phyloP scores from a whole-genome alignment of 2,329 filamentous ascomycete genomes.

The Uncinocarpus reesii region DNA sequence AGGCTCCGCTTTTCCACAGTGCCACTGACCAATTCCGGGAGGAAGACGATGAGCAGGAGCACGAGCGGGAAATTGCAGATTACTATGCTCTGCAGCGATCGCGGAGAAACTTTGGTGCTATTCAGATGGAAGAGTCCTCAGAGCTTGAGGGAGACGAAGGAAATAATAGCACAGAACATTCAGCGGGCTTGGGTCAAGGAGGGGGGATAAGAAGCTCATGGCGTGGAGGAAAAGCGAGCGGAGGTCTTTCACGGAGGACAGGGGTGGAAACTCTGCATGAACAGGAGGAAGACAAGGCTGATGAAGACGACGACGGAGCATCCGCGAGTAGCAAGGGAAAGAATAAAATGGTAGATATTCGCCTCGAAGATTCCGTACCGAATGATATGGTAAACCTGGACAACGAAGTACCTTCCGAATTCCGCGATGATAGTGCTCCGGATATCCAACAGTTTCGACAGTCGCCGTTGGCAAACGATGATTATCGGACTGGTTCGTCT shows the following conservation, averaged over 20 bases:
- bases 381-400: slow-evolving; percentile 38
- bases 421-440: slow-evolving; percentile 41
- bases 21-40: slow-evolving; percentile 82
- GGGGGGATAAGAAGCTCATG: slow-evolving; percentile 49
- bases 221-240: slow-evolving; percentile 39
- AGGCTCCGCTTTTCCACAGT: slow-evolving; percentile 85
- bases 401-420: slow-evolving; percentile 32
- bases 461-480: slow-evolving; percentile 30
- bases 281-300: slow-evolving; percentile 29
- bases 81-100: slow-evolving; percentile 85
- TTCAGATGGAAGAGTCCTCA: slow-evolving; percentile 72
- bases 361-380: slow-evolving; percentile 57
- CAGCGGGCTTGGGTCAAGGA: slow-evolving; percentile 36
- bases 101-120: slow-evolving; percentile 74
- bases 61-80: slow-evolving; percentile 85
- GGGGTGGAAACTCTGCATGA: slow-evolving; percentile 28
- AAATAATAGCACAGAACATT: slow-evolving; percentile 40
- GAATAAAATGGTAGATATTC: slow-evolving; percentile 69
- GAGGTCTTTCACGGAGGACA: slow-evolving; percentile 12
- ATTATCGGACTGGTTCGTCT: slow-evolving; percentile 30
- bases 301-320: slow-evolving; percentile 23
- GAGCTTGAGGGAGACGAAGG: slow-evolving; percentile 63
- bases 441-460: slow-evolving; percentile 49
- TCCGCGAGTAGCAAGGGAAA: slow-evolving; percentile 47
- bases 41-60: slow-evolving; percentile 85